Evolutionary conservation across 2,329 filamentous ascomycete species (phyloP), one percentile per base, ranked within the genome.

Genomic region (Ramichloridium luteum): DNA sequence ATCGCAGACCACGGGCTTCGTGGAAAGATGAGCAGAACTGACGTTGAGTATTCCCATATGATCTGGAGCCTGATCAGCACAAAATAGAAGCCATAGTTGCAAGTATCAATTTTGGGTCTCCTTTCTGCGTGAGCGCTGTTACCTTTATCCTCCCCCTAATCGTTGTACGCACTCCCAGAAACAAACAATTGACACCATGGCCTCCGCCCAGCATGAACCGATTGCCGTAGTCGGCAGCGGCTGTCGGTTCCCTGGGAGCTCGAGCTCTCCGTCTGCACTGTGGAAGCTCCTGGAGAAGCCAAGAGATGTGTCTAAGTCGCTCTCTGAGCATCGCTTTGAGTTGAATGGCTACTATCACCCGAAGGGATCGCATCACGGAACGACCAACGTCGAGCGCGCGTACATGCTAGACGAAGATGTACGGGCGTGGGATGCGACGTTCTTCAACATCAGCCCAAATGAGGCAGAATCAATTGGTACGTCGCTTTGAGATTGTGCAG

Each of bases 151-250:
- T n/a, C n/a, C n/a, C n/a, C n/a, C n/a, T n/a, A n/a, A n/a, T n/a
- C n/a, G n/a, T n/a, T n/a, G n/a, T n/a, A n/a, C n/a, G n/a, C n/a
- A n/a, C n/a, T n/a, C n/a, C n/a, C n/a, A n/a, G n/a, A n/a, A n/a
- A n/a, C n/a, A n/a, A n/a, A n/a, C n/a, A n/a, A n/a, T n/a, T n/a
- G n/a, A n/a, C n/a, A n/a, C n/a, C n/a, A n/a, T n/a, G n/a, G 8
- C 20, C 20, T 23, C 20, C 8, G 20, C 20, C 20, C 20, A 23
- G 20, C 8, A 23, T n/a, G 20, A 49, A 28, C 57, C 59, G 25
- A 61, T 66, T 14, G 64, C 62, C 14, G 50, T 67, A 10, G 47
- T 67, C 6, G 61, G 62, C 15, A 60, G 35, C 28, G 58, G 52
- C 1, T 64, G 64, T 16, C 51, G 64, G 0, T 39, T 43, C 29